Base-by-base conservation (phyloP, 2,329 filamentous ascomycete species). In the Passalora sequoiae region DNA sequence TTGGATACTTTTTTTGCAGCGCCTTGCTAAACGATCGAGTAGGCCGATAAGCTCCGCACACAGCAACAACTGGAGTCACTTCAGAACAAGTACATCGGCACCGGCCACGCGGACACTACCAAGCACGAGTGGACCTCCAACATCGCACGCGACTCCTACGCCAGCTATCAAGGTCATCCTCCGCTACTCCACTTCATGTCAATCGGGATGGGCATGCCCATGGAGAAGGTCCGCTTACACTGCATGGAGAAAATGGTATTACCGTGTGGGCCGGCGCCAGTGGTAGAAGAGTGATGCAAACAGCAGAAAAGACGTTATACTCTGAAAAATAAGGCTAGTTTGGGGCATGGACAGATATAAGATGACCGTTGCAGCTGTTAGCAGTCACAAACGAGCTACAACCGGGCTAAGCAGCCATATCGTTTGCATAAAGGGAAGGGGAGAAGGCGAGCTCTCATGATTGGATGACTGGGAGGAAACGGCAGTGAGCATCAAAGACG, bases 71-170 rank as follows among this genome's bases (percentile, higher is more conserved):
- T 98, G 63, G 92, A 98, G 70, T 84, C 89, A 53, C 85, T 97
- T 13, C 92, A 98, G 70, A 84, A 89, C 61, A 94, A 94, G 61
- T 96, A 92, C 73, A 77, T 98, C 60, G 92, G 92, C 57, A 97
- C 92, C 3, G 92, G 92, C 17, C 89, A 96, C 67, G 87, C 91
- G 31, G 92, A 98, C 71, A 97, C 91, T 10, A 94, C 89, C 19
- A 94, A 88, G 67, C 92, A 92, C 81, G 92, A 98, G 70, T 98
- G 89, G 89, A 84, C 84, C 38, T 89, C 86, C 47, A 98, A 97
- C 71, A 91, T 97, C 63, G 80, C 89, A 63, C 89, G 92, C 65
- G 92, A 98, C 72, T 94, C 84, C 16, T 89, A 91, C 64, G 80
- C 89, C 15, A 89, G 83, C 51, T 89, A 94, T 59, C 78, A 92